Conservation (phyloP, 2,329 filamentous ascomycete genomes). For the Alternaria consortialis region DNA sequence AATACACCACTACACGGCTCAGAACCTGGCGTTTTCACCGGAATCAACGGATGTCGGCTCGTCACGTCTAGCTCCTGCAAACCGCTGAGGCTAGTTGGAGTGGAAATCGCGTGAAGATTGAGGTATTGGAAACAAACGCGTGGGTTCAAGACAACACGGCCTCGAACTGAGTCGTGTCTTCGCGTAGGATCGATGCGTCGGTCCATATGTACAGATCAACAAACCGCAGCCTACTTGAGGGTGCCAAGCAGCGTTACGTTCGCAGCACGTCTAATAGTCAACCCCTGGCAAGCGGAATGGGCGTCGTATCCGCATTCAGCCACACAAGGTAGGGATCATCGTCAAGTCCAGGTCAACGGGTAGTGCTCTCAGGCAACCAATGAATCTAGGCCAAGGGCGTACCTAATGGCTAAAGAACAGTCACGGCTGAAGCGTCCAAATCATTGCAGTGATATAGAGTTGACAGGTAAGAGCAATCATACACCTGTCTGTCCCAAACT, state of each 20-base stretch:
- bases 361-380: conserved; percentile 1
- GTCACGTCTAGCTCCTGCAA: conserved; percentile 15
- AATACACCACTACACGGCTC: conserved; percentile 14
- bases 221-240: conserved; percentile 4
- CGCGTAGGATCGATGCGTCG: conserved; percentile 17
- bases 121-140: background rate
- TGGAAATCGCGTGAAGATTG: background rate
- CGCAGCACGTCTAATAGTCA: background rate
- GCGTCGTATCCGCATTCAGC: background rate
- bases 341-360: conserved; percentile 1
- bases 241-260: background rate
- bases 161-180: conserved; percentile 19
- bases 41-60: conserved; percentile 14
- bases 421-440: background rate
- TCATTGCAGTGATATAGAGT: background rate
- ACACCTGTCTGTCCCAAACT: background rate
- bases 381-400: background rate
- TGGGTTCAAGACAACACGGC: background rate
- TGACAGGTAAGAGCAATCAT: background rate
- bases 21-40: conserved; percentile 12
- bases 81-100: conserved; percentile 9
- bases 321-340: conserved; percentile 10
- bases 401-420: background rate
- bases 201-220: conserved; percentile 3
- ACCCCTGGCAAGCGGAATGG: background rate